Evolutionary conservation across 352 stramenopile species (phyloP), one percentile per base, ranked within the genome.

Genomic region (Pelagophyceae sp.): DNA sequence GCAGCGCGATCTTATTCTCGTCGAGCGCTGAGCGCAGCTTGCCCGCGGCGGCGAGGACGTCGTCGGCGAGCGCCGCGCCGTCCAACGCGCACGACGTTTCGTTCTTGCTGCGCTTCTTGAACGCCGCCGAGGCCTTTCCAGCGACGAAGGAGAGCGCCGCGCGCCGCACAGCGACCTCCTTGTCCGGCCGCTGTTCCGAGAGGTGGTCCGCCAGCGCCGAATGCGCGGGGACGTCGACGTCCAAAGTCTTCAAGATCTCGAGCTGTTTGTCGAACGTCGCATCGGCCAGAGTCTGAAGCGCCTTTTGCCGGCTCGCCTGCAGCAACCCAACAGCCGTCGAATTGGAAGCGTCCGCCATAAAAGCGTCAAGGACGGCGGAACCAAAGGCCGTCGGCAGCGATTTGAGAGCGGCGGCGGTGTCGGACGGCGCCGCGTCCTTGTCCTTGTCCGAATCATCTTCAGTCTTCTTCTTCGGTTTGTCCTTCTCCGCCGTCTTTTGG

Each of bases 401-500:
- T n/a, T n/a, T 23, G 45, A 54, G 45, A 23, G 45, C 45, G 45
- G 45, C 45, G 45, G 45, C 45, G 11, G 11, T 54, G 11, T 11
- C 45, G 11, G 11, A 23, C 11, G 45, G 23, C 11, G 23, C 23
- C 11, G 45, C 45, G 11, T 54, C 45, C 45, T 11, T 11, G 11
- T 54, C 23, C 11, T 54, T 23, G 45, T 23, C 45, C 11, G 11
- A 23, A 23, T 54, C 23, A 23, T 54, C 23, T 23, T 54, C 23
- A 54, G 6, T 40, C 60, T 29, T 67, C 60, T 29, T 27, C 15
- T 35, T 35, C 31, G 37, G 37, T 6, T 17, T 1, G 11, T 71
- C 61, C 61, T 71, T 71, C 11, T 67, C 31, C 19, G 64, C 64
- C 35, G 67, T 74, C 5, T 74, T 74, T 23, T 74, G 20, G 35